A percentile compares a stretch with the other conserved stretches of the same genome.
These are phyloP conservation scores for Trichoderma atroviride DNA, from an alignment of 2,329 filamentous ascomycete species.

Conservation along the genomic window DNA sequence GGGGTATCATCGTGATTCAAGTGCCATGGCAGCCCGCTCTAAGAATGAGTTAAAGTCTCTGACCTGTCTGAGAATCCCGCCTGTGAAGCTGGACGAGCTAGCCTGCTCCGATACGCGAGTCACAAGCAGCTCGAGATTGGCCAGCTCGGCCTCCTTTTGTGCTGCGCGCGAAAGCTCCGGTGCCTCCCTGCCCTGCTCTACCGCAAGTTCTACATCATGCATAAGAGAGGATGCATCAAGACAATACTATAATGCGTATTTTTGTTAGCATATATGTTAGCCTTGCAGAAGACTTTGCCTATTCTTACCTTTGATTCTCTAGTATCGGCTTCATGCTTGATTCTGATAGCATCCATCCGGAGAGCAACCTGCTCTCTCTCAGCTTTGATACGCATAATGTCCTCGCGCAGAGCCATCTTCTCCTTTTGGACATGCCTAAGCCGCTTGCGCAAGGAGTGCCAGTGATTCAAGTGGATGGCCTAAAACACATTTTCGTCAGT, in stretches of 20 bases:
- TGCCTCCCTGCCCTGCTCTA: conserved; percentile 54
- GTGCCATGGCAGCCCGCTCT: conserved; percentile 59
- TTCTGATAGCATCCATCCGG: conserved; percentile 64
- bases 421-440: conserved; percentile 60
- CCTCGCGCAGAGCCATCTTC: conserved; percentile 59
- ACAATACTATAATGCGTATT: conserved; percentile 41
- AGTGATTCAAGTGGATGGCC: conserved; percentile 63
- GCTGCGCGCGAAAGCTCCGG: conserved; percentile 49
- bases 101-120: conserved; percentile 58
- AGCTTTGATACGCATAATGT: conserved; percentile 60
- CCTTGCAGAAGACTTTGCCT: neutral
- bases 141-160: conserved; percentile 54
- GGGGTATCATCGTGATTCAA: conserved; percentile 50
- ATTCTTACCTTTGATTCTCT: conserved; percentile 54
- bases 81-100: conserved; percentile 51
- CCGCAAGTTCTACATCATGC: conserved; percentile 64
- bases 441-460: conserved; percentile 60
- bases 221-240: conserved; percentile 60
- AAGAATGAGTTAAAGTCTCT: conserved; percentile 65
- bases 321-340: conserved; percentile 59
- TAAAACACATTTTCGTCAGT: conserved; percentile 31
- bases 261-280: neutral
- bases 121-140: conserved; percentile 60
- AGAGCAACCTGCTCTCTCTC: conserved; percentile 65
- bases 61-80: conserved; percentile 59